These are phyloP conservation scores for Hordeum marinum DNA, from an alignment of 176 grass and related monocot genomes.

Conservation along the genomic window DNA sequence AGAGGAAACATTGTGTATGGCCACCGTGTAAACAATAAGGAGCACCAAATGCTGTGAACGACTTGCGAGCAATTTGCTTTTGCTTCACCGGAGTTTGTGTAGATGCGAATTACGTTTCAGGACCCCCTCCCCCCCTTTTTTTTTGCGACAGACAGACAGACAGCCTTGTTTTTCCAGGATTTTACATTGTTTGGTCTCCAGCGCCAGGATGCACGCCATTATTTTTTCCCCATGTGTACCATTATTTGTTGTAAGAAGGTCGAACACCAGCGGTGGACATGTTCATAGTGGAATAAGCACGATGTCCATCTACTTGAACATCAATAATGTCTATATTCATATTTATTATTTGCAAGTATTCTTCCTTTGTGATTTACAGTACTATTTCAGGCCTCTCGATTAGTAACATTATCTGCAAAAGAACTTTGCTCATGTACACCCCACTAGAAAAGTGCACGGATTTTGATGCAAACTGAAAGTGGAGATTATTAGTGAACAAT, in stretches of 20 bases:
- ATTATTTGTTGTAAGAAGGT: conserved; percentile 46
- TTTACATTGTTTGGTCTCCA: conserved; percentile 19
- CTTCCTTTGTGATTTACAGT: neutral
- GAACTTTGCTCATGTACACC: too few relatives aligned
- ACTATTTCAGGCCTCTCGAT: too few relatives aligned
- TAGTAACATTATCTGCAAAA: too few relatives aligned
- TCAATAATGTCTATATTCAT: neutral
- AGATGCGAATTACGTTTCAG: conserved; percentile 35
- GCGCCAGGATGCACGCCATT: conserved; percentile 7
- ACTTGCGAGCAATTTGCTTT: conserved; percentile 33
- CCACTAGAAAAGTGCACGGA: too few relatives aligned
- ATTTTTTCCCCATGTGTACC: conserved; percentile 22
- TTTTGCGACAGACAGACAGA: neutral
- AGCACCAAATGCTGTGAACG: conserved; percentile 14
- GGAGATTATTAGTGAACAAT: too few relatives aligned
- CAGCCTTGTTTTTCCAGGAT: neutral
- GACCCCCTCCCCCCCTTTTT: neutral
- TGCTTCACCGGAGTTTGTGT: conserved; percentile 36
- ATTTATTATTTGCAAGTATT: neutral
- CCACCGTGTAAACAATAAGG: conserved; percentile 28
- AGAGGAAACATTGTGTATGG: neutral
- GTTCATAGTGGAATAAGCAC: conserved; percentile 38
- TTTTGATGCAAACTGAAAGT: too few relatives aligned
- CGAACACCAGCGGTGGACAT: neutral
- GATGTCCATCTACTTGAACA: conserved; percentile 19